Evolutionary conservation across 129 eudicot species (phyloP).

Genomic region (Silybum marianum): DNA sequence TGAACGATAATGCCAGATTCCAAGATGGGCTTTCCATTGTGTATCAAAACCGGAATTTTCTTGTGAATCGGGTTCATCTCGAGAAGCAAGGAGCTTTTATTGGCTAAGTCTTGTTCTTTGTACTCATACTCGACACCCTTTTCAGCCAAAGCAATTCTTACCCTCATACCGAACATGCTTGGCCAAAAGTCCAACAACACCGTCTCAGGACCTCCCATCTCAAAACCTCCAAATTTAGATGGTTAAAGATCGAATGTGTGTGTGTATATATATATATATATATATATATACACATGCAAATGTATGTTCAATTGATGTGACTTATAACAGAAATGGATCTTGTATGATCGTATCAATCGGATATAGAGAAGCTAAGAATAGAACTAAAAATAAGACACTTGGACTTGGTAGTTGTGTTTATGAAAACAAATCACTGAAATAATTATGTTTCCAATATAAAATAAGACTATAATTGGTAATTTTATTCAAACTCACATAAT

Average conservation of each 20-base stretch:
- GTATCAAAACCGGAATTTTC: constrained; percentile 36
- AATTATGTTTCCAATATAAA: background rate
- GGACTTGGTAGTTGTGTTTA: constrained; percentile 11
- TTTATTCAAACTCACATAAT: background rate
- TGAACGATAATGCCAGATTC: constrained; percentile 34
- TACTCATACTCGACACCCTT: constrained; percentile 37
- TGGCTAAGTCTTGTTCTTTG: constrained; percentile 32
- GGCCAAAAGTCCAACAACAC: constrained; percentile 35
- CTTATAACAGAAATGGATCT: constrained; percentile 1
- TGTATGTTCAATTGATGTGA: background rate
- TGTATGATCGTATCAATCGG: constrained; percentile 10
- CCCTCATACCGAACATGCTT: constrained; percentile 39
- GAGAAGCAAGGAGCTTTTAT: constrained; percentile 37
- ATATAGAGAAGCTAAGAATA: constrained; percentile 12
- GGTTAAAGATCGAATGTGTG: background rate
- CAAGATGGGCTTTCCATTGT: constrained; percentile 28
- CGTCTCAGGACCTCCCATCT: constrained; percentile 22
- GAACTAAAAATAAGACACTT: constrained; percentile 8
- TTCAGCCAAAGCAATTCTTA: constrained; percentile 40
- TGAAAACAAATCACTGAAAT: background rate
- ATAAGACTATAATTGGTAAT: background rate
- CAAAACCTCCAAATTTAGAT: background rate
- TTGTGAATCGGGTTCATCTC: constrained; percentile 39
- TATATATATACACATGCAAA: background rate
- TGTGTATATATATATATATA: background rate